Percentiles rank a stretch among this genome's conserved stretches.
Conservation (phyloP, 495 filamentous ascomycete genomes). For the Daldinia grandis region DNA sequence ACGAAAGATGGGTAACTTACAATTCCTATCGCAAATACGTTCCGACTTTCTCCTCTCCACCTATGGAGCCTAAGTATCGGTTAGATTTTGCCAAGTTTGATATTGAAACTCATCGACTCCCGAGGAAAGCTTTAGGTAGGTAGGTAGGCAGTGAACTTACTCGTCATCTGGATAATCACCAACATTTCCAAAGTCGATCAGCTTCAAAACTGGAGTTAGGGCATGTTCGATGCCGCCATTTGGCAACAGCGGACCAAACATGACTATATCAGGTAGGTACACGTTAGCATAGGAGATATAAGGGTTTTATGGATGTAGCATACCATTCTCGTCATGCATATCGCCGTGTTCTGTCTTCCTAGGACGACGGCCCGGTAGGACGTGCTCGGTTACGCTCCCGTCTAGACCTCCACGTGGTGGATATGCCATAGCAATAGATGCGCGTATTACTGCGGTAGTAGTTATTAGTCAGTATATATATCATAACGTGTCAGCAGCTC, state of each 20-base stretch:
- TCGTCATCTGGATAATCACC: neutral
- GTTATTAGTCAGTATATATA: neutral
- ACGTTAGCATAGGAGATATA: neutral
- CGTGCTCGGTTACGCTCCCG: neutral
- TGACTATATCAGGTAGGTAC: neutral
- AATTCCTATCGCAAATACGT: neutral
- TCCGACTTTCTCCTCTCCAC: neutral
- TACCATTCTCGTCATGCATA: conserved; percentile 2
- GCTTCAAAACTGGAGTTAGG: neutral
- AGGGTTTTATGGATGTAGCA: neutral
- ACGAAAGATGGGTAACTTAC: neutral
- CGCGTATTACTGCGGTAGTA: neutral
- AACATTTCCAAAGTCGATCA: neutral
- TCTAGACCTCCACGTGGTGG: neutral
- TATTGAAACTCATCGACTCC: neutral
- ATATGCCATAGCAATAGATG: neutral
- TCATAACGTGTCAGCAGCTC: neutral
- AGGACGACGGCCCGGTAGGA: neutral
- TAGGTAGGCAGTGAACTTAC: too few relatives aligned
- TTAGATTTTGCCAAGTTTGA: neutral
- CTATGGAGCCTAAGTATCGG: neutral
- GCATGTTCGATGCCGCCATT: neutral
- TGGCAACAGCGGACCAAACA: neutral
- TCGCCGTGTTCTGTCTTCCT: neutral
- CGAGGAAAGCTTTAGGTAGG: neutral